Evolutionary conservation across 441 rosid species (phyloP).

Genomic region (Pelargonium cotyledonis): DNA sequence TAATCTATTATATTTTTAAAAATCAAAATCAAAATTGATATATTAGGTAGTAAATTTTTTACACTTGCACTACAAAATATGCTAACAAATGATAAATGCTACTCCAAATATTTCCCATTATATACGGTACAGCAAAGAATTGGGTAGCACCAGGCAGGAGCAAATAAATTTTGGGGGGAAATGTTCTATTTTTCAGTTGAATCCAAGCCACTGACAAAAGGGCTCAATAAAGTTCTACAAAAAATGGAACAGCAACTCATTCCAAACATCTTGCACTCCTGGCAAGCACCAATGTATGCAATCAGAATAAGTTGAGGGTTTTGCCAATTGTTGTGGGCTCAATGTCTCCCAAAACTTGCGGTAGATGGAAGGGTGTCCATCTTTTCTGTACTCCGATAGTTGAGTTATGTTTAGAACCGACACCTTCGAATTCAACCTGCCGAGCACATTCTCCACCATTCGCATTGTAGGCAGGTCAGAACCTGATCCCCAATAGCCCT

Average conservation of each 20-base stretch:
- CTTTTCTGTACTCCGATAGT: constrained; percentile 88
- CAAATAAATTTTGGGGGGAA: too few relatives aligned
- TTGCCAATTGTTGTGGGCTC: constrained; percentile 45
- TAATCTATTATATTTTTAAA: too few relatives aligned
- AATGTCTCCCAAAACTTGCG: constrained; percentile 89
- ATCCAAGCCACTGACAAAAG: too few relatives aligned
- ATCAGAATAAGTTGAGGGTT: constrained; percentile 72
- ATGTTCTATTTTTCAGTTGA: too few relatives aligned
- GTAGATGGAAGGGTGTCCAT: constrained; percentile 87
- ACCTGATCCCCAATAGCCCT: constrained; percentile 84
- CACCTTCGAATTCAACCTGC: constrained; percentile 59
- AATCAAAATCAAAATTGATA: too few relatives aligned
- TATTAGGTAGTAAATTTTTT: too few relatives aligned
- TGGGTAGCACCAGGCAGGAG: too few relatives aligned
- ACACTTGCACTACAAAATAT: too few relatives aligned
- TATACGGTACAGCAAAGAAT: too few relatives aligned
- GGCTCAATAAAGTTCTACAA: constrained; percentile 28
- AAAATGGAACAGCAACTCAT: constrained; percentile 67
- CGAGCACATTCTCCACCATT: constrained; percentile 59
- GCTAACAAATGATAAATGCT: too few relatives aligned
- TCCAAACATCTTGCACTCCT: constrained; percentile 92
- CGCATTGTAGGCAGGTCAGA: constrained; percentile 73
- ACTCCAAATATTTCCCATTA: too few relatives aligned
- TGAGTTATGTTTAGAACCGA: constrained; percentile 74
- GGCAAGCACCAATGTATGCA: constrained; percentile 97